phyloP scores from a whole-genome alignment of 192 early-diverging fungal genomes.

The Coemansia sp. region DNA sequence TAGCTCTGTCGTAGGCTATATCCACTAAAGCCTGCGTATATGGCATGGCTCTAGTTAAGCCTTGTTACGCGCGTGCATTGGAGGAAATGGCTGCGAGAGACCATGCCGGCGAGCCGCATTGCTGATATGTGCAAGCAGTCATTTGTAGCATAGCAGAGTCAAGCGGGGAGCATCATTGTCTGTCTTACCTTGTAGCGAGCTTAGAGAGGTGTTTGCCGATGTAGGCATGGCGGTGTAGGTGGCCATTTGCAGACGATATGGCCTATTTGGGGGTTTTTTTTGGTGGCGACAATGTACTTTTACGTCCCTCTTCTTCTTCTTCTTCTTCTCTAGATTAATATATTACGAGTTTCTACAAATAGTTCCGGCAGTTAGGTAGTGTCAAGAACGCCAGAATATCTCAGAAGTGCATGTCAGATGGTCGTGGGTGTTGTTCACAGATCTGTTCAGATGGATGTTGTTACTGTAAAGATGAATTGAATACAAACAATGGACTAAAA shows the following conservation, averaged over 20 bases:
- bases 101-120: background rate
- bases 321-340: too few relatives aligned
- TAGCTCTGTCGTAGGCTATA: background rate
- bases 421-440: too few relatives aligned
- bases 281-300: background rate
- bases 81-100: background rate
- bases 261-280: background rate
- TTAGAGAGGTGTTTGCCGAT: background rate
- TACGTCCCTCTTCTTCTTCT: too few relatives aligned
- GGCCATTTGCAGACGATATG: background rate
- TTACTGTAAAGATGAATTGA: too few relatives aligned
- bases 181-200: slow-evolving; percentile 13
- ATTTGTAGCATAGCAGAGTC: background rate
- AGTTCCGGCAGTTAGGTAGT: too few relatives aligned
- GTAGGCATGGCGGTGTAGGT: background rate
- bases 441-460: too few relatives aligned
- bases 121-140: background rate
- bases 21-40: background rate
- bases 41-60: background rate
- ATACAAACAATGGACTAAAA: too few relatives aligned
- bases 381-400: too few relatives aligned
- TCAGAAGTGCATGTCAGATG: too few relatives aligned
- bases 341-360: too few relatives aligned
- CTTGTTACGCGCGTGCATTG: background rate
- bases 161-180: background rate